Conservation (phyloP, 2,329 filamentous ascomycete species). For the Neonectria magnoliae region DNA sequence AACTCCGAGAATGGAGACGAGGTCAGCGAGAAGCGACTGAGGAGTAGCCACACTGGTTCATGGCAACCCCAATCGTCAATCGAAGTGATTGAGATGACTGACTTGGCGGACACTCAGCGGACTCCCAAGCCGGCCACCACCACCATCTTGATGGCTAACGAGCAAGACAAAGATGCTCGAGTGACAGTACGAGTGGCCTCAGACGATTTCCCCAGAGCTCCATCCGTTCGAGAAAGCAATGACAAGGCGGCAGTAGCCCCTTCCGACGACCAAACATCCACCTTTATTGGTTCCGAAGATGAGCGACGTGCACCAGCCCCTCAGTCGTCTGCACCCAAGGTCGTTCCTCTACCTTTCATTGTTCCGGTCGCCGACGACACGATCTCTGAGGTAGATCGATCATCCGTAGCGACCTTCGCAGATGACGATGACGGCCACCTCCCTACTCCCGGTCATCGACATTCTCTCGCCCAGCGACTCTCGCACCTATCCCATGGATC, state of each 20-base stretch:
- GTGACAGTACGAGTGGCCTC: conserved; percentile 64
- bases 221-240: conserved; percentile 34
- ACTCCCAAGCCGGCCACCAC: conserved; percentile 40
- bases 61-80: conserved; percentile 49
- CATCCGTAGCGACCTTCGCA: conserved; percentile 76
- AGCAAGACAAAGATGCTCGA: conserved; percentile 54
- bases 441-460: conserved; percentile 42
- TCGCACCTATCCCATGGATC: conserved; percentile 63
- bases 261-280: conserved; percentile 20
- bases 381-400: conserved; percentile 59
- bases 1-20: conserved; percentile 64
- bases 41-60: conserved; percentile 48
- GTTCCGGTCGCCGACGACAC: conserved; percentile 61
- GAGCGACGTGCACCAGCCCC: conserved; percentile 34
- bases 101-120: conserved; percentile 53
- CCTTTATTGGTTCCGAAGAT: conserved; percentile 25
- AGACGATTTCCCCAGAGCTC: conserved; percentile 55
- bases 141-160: conserved; percentile 54
- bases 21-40: conserved; percentile 57
- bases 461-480: conserved; percentile 58
- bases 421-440: conserved; percentile 62
- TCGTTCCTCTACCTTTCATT: conserved; percentile 74
- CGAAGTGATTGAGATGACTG: conserved; percentile 65
- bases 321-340: conserved; percentile 53
- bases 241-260: conserved; percentile 40